These are phyloP conservation scores for Cyathus striatus DNA, from an alignment of 768 basidiomycete genomes.

Conservation along the genomic window DNA sequence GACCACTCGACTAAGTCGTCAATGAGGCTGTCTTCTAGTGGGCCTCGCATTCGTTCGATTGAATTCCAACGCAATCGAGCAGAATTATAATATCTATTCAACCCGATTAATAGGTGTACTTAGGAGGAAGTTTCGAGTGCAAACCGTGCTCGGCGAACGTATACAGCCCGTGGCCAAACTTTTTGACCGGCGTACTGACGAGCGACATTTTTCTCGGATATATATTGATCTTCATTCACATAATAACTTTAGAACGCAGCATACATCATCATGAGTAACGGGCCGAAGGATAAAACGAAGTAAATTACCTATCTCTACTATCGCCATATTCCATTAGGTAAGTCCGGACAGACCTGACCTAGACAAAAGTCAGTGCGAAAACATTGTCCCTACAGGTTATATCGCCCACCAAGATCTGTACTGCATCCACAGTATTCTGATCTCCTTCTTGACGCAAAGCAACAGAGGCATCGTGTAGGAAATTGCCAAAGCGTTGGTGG, in stretches of 20 bases:
- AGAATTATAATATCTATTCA: constrained; percentile 54
- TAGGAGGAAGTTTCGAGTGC: constrained; percentile 8
- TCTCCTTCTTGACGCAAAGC: constrained; percentile 69
- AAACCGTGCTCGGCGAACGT: constrained; percentile 62
- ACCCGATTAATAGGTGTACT: constrained; percentile 2
- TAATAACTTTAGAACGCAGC: constrained; percentile 43
- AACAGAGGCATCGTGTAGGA: constrained; percentile 68
- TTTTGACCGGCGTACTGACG: constrained; percentile 68
- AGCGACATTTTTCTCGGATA: constrained; percentile 58
- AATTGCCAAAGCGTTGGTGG: constrained; percentile 57
- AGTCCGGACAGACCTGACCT: constrained; percentile 66
- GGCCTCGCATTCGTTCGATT: constrained; percentile 58
- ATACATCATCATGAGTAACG: no score
- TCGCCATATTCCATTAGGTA: constrained; percentile 76
- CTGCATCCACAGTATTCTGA: constrained; percentile 78
- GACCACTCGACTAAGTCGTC: constrained; percentile 75
- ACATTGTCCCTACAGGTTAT: background rate
- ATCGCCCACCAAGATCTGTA: constrained; percentile 58
- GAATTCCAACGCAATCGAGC: constrained; percentile 69
- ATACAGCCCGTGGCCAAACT: constrained; percentile 70
- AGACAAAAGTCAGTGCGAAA: constrained; percentile 2
- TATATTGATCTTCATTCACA: constrained; percentile 52
- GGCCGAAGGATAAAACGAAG: background rate
- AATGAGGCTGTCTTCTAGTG: constrained; percentile 57
- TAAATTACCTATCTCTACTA: constrained; percentile 46